Percentiles rank a stretch among this genome's conserved stretches.
Conservation (phyloP, 306 rosid species). For the Ochetophila trinervis region DNA sequence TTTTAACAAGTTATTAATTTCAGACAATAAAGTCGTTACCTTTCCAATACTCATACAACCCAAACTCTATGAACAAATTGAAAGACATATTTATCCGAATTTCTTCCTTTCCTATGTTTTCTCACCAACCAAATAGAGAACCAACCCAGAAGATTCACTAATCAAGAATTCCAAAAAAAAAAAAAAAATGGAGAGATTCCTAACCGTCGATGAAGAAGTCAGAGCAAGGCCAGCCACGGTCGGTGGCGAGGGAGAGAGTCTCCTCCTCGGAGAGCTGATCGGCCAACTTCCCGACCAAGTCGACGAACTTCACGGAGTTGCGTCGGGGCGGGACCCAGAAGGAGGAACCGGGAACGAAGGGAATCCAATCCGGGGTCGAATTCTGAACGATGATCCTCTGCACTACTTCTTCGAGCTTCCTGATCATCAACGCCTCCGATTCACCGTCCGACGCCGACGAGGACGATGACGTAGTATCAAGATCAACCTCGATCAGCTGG, state of each 20-base stretch:
- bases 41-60: too few species aligned
- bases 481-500: constrained; percentile 50
- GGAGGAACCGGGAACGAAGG: constrained; percentile 79
- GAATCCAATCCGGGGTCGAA: constrained; percentile 78
- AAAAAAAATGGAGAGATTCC: neutral
- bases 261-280: constrained; percentile 41
- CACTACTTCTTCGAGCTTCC: constrained; percentile 63
- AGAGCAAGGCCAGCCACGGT: constrained; percentile 64
- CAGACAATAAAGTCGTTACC: too few species aligned
- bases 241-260: constrained; percentile 37
- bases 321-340: constrained; percentile 91
- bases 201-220: constrained; percentile 42
- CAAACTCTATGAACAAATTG: too few species aligned
- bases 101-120: neutral
- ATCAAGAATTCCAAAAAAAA: neutral
- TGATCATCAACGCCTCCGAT: constrained; percentile 42
- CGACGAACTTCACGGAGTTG: constrained; percentile 29
- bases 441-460: constrained; percentile 27
- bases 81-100: too few species aligned
- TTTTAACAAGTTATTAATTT: too few species aligned
- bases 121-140: neutral
- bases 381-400: constrained; percentile 53
- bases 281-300: constrained; percentile 41
- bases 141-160: neutral
- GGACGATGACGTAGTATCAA: constrained; percentile 30